A percentile compares a stretch with the other conserved stretches of the same genome.
Conservation (phyloP, 1,284 basidiomycete species). For the Ustilago nuda region DNA sequence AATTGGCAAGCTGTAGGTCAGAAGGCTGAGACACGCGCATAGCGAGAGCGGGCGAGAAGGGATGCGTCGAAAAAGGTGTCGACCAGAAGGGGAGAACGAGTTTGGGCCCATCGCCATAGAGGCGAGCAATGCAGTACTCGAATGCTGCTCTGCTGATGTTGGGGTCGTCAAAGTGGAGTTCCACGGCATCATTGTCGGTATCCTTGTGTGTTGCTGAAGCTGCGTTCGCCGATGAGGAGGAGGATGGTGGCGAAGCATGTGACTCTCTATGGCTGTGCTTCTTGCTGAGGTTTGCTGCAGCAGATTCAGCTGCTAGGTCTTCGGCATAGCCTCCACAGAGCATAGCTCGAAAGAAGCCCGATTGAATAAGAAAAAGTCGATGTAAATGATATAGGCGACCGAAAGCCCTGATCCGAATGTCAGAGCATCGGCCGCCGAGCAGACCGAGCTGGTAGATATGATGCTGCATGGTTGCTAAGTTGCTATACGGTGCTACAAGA, state of each 20-base stretch:
- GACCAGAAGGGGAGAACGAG: constrained; percentile 62
- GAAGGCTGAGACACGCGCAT: constrained; percentile 74
- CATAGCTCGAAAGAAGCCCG: constrained; percentile 63
- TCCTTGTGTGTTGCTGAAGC: constrained; percentile 10
- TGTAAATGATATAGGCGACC: constrained; percentile 59
- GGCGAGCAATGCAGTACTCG: constrained; percentile 61
- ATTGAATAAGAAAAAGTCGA: constrained; percentile 61
- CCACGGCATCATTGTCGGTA: constrained; percentile 31
- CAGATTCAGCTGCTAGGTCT: constrained; percentile 43
- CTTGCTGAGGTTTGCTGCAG: constrained; percentile 41
- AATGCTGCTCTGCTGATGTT: constrained; percentile 63
- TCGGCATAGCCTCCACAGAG: constrained; percentile 60
- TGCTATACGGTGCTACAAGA: not conserved
- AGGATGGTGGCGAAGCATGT: constrained; percentile 1
- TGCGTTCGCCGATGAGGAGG: not conserved
- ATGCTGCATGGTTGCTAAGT: constrained; percentile 30
- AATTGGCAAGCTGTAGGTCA: constrained; percentile 60
- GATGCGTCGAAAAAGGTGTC: constrained; percentile 38
- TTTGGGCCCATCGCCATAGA: constrained; percentile 60
- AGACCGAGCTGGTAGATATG: constrained; percentile 53
- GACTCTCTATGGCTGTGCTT: constrained; percentile 24
- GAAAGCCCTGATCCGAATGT: constrained; percentile 57
- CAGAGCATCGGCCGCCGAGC: constrained; percentile 52
- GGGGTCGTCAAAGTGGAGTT: constrained; percentile 60
- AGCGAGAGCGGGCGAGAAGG: constrained; percentile 75